Evolutionary conservation across 2,329 filamentous ascomycete genomes (phyloP).

Genomic region (Dactylella cylindrospora): DNA sequence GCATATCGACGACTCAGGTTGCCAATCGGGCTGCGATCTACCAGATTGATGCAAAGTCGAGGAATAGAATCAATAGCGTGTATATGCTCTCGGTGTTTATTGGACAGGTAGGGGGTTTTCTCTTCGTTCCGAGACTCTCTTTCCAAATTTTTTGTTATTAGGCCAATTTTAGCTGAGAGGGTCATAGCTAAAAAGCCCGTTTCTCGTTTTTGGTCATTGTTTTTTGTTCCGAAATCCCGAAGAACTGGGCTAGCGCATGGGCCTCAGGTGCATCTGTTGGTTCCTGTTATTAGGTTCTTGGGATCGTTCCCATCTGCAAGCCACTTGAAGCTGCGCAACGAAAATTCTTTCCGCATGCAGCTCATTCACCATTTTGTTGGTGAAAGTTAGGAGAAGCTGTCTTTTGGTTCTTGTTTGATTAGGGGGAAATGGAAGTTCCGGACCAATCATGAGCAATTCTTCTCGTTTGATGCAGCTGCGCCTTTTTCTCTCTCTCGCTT

Average conservation of each 20-base stretch:
- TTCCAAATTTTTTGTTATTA: background rate
- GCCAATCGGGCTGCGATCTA: constrained; percentile 73
- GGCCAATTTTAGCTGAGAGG: no score
- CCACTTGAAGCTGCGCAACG: no score
- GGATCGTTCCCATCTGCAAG: no score
- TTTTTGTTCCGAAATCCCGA: no score
- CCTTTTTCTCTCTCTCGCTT: constrained; percentile 9
- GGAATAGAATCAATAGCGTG: constrained; percentile 76
- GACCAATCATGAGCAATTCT: constrained; percentile 7
- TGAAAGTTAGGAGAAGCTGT: constrained; percentile 62
- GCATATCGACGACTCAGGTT: constrained; percentile 71
- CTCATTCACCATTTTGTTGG: no score
- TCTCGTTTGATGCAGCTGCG: constrained; percentile 20
- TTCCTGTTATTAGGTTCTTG: no score
- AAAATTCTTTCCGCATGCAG: no score
- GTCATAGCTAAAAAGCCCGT: no score
- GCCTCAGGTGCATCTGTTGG: no score
- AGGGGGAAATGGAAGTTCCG: constrained; percentile 48
- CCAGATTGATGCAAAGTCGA: constrained; percentile 66
- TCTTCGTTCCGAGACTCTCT: background rate
- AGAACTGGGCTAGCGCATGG: no score
- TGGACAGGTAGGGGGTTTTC: constrained; percentile 68
- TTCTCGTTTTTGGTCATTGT: no score
- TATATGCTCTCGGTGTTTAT: constrained; percentile 77
- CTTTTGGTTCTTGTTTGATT: constrained; percentile 60